phyloP scores from a whole-genome alignment of 148 eudicot genomes.

The Rhododendron kiyosumense region DNA sequence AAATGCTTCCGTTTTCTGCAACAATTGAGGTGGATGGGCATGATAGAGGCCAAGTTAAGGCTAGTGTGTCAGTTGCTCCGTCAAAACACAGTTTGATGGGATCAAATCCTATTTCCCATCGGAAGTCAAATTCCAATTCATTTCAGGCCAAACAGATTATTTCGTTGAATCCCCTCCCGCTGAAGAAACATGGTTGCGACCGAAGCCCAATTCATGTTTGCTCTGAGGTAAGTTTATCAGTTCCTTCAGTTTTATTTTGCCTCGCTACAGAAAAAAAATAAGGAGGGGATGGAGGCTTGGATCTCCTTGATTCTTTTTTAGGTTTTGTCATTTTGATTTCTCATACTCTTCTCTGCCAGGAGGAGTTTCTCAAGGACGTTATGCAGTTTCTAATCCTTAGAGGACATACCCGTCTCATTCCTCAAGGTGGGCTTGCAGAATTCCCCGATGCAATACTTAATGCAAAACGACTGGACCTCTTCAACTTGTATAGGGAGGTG shows the following conservation, averaged over 20 bases:
- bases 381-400: conserved; percentile 93
- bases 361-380: conserved; percentile 87
- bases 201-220: conserved; percentile 84
- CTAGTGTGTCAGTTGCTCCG: conserved; percentile 42
- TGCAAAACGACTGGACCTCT: conserved; percentile 88
- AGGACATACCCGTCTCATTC: conserved; percentile 95
- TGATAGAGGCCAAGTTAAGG: conserved; percentile 59
- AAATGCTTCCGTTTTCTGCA: conserved; percentile 80
- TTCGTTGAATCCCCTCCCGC: conserved; percentile 82
- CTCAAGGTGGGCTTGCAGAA: conserved; percentile 93
- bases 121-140: conserved; percentile 53
- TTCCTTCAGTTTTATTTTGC: neutral
- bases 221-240: conserved; percentile 54
- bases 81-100: conserved; percentile 43
- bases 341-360: conserved; percentile 36
- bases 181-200: conserved; percentile 94
- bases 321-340: neutral
- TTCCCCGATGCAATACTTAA: conserved; percentile 97
- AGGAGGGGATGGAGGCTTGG: neutral
- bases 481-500: conserved; percentile 97
- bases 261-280: neutral
- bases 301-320: neutral
- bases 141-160: conserved; percentile 80
- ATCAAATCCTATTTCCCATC: conserved; percentile 46
- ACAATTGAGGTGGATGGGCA: conserved; percentile 45